Evolutionary conservation across 1,139 yeast species (phyloP), one percentile per base, ranked within the genome.

Genomic region (Saccharomyces hybrid): DNA sequence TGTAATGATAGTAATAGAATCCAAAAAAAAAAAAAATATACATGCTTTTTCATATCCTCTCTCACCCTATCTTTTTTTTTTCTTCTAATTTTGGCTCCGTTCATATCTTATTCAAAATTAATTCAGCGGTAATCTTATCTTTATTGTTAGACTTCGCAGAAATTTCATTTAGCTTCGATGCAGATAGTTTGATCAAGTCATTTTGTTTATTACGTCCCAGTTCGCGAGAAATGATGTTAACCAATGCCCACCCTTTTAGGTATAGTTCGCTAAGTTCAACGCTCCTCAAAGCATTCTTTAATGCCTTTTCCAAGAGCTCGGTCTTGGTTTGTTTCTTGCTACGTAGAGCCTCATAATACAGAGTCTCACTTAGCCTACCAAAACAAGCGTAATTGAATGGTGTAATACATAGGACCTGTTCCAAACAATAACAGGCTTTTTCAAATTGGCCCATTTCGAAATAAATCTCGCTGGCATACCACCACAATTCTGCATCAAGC

Each of bases 371-470:
- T 27, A 68, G 41, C 44, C 59, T 59, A 2, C 64, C 65, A 73
- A 82, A 85, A 6, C 85, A 77, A 55, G 84, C 81, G 70, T 85
- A 89, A 11, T 95, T 95, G 57, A 76, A 75, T 1, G 97, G 96
- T 54, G 77, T 77, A 26, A 80, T 76, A 42, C 88, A 63, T 25
- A 90, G 69, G 0, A 87, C 79, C 64, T 91, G 96, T 64, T 88
- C 83, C 46, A 80, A 76, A 56, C 88, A 77, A 65, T 77, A 82
- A 7, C 85, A 76, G 0, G 95, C 84, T 62, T 84, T 82, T 32
- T 81, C 84, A 61, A 80, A 84, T 61, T 83, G 82, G 1, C 90
- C 90, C n/a, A 76, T 59, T 8, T 72, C 66, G 41, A 71, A 70
- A 65, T 91, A 91, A 27, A 78, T 76, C 46, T 82, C 80, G 5